Evolutionary conservation across 2,329 filamentous ascomycete species (phyloP), one percentile per base, ranked within the genome.

Genomic region (Colletotrichum tropicale): DNA sequence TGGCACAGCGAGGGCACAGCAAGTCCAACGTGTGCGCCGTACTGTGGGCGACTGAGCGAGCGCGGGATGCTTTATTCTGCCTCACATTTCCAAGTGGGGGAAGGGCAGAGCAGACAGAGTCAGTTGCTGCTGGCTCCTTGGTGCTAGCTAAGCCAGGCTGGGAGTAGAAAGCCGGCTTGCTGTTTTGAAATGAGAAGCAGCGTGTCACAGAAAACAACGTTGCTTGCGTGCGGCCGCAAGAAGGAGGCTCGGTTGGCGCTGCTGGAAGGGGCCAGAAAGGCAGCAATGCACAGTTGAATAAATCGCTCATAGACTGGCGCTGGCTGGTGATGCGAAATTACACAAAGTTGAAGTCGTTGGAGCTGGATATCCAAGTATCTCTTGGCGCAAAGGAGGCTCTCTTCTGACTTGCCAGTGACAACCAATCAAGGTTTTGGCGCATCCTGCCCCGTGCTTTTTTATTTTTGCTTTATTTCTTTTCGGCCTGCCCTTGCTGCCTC

Each of bases 351-450:
- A 77, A 77, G 76, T 77, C 76, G 56, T 70, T 61, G 36, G 72
- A 71, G 60, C 66, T 67, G 58, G 71, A 76, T 72, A 75, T 74
- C 71, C 70, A 77, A 77, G 76, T 77, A 77, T 75, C 69, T 70
- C 75, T 71, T 73, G 71, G 71, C 70, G 56, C 56, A 52, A 36
- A 36, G 66, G 71, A 55, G 76, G 71, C 75, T 76, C 70, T 55
- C 43, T 18, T 32, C 64, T 69, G 75, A 77, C 76, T 77, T 69
- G 67, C 34, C 58, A 65, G 71, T 77, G 74, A 77, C 76, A 71
- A 75, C 71, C 66, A 75, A 74, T 71, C 62, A 69, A 77, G 60
- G 76, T 77, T 74, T 75, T 77, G 74, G 71, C 76, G 55, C 66
- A 76, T 70, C 74, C 66, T 76, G 74, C 48, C 58, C 71, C 71